Percentiles rank a stretch among this genome's conserved stretches.
Evolutionary conservation across 192 early-diverging fungal species (phyloP).

Genomic region (Backusella westeae): DNA sequence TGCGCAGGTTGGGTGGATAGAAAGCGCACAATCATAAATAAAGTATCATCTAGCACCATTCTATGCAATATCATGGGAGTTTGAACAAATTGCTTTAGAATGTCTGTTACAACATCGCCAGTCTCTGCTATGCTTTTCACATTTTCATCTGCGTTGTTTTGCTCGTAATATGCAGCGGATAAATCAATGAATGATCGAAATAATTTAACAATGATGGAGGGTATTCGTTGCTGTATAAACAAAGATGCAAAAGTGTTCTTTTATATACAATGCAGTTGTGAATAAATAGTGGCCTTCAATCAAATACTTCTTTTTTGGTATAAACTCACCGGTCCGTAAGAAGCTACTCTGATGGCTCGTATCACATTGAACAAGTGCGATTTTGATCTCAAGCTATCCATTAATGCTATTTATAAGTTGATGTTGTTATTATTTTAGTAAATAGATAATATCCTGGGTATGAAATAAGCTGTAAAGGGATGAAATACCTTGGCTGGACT

Average conservation of each 20-base stretch:
- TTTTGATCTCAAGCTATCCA: slow-evolving; percentile 35
- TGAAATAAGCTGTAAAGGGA: neutral
- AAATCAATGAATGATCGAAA: slow-evolving; percentile 43
- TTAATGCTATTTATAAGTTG: slow-evolving; percentile 23
- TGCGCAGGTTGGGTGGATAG: slow-evolving; percentile 25
- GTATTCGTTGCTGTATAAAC: slow-evolving; percentile 37
- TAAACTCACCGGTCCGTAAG: slow-evolving; percentile 48
- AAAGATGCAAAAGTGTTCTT: slow-evolving; percentile 35
- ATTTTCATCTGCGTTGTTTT: slow-evolving; percentile 6
- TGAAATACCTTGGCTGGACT: slow-evolving; percentile 34
- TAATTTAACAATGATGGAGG: slow-evolving; percentile 38
- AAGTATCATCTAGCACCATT: slow-evolving; percentile 37
- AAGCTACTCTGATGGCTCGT: slow-evolving; percentile 43
- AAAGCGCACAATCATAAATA: slow-evolving; percentile 37
- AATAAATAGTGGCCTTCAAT: neutral
- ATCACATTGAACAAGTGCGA: slow-evolving; percentile 38
- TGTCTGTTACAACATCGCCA: slow-evolving; percentile 30
- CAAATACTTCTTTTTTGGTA: neutral
- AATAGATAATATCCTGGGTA: slow-evolving; percentile 1
- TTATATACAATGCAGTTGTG: neutral
- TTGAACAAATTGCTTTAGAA: slow-evolving; percentile 34
- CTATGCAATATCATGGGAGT: slow-evolving; percentile 29
- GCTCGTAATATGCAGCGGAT: slow-evolving; percentile 11
- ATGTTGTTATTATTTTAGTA: neutral
- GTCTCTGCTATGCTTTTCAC: slow-evolving; percentile 23